Evolutionary conservation across 2,329 filamentous ascomycete species (phyloP).

Genomic region (Colletotrichum camelliae): DNA sequence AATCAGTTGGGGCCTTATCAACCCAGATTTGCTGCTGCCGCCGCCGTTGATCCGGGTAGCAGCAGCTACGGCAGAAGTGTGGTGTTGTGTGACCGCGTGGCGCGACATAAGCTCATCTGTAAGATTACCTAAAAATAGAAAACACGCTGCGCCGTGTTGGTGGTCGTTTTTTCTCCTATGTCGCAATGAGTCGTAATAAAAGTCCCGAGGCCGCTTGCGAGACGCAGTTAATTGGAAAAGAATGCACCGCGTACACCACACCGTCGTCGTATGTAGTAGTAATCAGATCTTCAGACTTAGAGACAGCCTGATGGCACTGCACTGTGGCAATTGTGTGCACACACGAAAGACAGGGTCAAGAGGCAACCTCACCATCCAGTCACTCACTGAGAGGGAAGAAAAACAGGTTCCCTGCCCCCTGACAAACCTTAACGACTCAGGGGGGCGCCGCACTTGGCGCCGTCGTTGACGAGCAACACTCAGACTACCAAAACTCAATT

Average conservation of each 20-base stretch:
- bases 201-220: neutral
- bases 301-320: neutral
- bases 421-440: neutral
- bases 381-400: neutral
- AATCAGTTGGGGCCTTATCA: neutral
- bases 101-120: neutral
- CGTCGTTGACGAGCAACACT: neutral
- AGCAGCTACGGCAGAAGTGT: neutral
- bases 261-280: neutral
- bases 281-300: neutral
- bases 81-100: neutral
- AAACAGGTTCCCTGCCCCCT: neutral
- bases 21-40: neutral
- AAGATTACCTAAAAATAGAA: constrained; percentile 3
- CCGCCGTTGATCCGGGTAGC: neutral
- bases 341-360: neutral
- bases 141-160: neutral
- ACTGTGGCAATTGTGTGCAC: neutral
- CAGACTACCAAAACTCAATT: neutral
- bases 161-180: neutral
- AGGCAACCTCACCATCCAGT: neutral
- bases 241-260: neutral
- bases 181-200: neutral
- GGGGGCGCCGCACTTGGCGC: neutral
- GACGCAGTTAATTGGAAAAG: neutral